Evolutionary conservation across 345 rosid species (phyloP).

Genomic region (Euclidium syriacum): DNA sequence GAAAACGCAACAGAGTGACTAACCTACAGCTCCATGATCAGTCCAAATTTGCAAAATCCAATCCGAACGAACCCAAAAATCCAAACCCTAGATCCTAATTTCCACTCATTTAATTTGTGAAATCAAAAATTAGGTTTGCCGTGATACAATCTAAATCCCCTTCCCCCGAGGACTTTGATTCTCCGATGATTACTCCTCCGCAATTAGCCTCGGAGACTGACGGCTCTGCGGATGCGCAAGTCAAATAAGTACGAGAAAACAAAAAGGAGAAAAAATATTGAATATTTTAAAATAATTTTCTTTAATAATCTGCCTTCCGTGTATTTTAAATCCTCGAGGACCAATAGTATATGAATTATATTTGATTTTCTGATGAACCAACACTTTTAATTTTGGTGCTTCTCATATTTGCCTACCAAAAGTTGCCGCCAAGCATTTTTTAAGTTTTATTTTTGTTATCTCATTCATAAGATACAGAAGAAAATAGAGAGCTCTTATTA

Average conservation of each 20-base stretch:
- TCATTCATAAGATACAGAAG: background rate
- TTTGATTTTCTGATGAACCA: background rate
- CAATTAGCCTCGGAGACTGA: background rate
- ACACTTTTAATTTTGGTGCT: background rate
- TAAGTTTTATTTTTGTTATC: background rate
- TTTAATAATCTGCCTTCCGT: too few species aligned
- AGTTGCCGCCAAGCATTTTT: conserved; percentile 23
- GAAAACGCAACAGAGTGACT: conserved; percentile 10
- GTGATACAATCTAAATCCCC: background rate
- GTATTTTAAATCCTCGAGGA: too few species aligned
- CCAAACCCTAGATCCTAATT: conserved; percentile 9
- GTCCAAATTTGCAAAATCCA: background rate
- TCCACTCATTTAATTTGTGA: background rate
- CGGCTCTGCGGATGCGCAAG: background rate
- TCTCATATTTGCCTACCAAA: conserved; percentile 5
- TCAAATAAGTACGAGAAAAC: background rate
- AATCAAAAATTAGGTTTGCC: background rate
- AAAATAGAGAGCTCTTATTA: background rate
- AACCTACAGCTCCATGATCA: conserved; percentile 13
- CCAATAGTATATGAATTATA: background rate
- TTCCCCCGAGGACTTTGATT: background rate
- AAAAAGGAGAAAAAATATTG: too few species aligned
- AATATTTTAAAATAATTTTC: too few species aligned
- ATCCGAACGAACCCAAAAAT: background rate
- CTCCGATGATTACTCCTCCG: conserved; percentile 23